phyloP scores from a whole-genome alignment of 2,329 filamentous ascomycete genomes.

The Didymella exigua region DNA sequence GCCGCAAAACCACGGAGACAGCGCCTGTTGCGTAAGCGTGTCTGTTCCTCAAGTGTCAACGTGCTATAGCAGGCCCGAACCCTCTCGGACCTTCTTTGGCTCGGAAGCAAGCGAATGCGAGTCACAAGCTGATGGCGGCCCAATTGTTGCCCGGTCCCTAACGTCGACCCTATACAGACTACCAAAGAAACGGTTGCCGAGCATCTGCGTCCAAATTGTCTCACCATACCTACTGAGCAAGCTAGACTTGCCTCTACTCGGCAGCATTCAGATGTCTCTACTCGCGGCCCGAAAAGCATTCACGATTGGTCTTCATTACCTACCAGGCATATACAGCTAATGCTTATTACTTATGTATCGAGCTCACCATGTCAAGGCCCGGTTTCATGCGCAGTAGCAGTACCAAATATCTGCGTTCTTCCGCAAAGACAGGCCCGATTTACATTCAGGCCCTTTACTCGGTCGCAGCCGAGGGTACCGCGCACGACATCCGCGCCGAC shows the following conservation, averaged over 20 bases:
- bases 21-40: background rate
- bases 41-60: background rate
- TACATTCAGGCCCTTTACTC: background rate
- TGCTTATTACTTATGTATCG: background rate
- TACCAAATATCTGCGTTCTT: no score
- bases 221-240: no score
- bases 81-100: background rate
- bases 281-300: background rate
- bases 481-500: background rate
- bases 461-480: background rate
- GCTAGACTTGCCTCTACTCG: no score
- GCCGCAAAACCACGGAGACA: background rate
- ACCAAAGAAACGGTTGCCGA: background rate
- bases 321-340: background rate
- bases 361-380: background rate
- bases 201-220: background rate
- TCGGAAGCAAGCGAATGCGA: background rate
- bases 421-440: background rate
- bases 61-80: background rate
- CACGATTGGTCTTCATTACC: background rate
- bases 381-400: no score
- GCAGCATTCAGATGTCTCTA: no score
- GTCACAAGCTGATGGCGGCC: background rate
- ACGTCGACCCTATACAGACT: background rate
- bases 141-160: background rate